These are phyloP conservation scores for Phycomyces nitens DNA, from an alignment of 192 early-diverging fungal species.

Conservation along the genomic window DNA sequence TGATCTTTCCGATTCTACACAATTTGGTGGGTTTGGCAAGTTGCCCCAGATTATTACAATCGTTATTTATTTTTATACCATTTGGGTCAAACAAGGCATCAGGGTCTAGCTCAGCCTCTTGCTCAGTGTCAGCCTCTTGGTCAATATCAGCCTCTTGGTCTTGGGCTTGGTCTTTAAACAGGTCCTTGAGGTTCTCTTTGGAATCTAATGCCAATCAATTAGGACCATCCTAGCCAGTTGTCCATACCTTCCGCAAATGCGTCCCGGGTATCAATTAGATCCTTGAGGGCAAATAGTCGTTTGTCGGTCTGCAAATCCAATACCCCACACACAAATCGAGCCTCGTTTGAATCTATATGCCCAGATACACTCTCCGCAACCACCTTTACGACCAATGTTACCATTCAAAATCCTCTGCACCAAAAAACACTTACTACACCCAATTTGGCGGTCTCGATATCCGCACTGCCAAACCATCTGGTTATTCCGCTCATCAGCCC, in stretches of 20 bases:
- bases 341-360: neutral
- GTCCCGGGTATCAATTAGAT: neutral
- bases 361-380: constrained; percentile 5
- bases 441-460: constrained; percentile 8
- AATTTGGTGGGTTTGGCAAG: neutral
- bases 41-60: neutral
- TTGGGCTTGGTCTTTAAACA: neutral
- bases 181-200: too few relatives aligned
- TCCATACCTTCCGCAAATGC: neutral
- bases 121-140: neutral
- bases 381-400: too few relatives aligned
- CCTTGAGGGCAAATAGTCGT: neutral
- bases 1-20: neutral
- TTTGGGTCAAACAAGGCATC: constrained; percentile 2
- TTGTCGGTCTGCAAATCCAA: neutral
- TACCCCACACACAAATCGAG: constrained; percentile 3
- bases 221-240: too few relatives aligned
- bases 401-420: too few relatives aligned
- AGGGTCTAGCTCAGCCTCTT: constrained; percentile 15
- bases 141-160: neutral
- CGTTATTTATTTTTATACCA: neutral
- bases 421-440: constrained; percentile 10
- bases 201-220: too few relatives aligned
- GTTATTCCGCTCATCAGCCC: neutral
- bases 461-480: constrained; percentile 1